These are phyloP conservation scores for Penicillium bovifimosum DNA, from an alignment of 495 filamentous ascomycete genomes.

Conservation along the genomic window DNA sequence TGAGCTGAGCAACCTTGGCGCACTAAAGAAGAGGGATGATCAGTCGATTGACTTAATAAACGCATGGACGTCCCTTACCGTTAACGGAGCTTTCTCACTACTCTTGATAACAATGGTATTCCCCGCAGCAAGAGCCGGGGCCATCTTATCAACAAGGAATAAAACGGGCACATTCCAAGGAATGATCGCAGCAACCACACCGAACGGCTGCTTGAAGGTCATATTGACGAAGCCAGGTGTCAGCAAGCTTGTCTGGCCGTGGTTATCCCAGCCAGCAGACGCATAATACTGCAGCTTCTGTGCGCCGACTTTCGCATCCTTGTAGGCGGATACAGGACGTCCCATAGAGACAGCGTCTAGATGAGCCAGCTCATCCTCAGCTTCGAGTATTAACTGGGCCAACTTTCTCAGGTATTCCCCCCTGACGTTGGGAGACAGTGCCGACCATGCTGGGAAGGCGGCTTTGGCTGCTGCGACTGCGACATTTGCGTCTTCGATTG, in stretches of 20 bases:
- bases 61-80: slow-evolving; percentile 22
- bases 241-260: slow-evolving; percentile 43
- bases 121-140: slow-evolving; percentile 50
- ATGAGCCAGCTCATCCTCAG: slow-evolving; percentile 43
- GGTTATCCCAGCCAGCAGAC: not conserved
- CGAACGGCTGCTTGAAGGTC: slow-evolving; percentile 28
- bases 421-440: slow-evolving; percentile 37
- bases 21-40: not conserved
- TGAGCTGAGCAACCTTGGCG: slow-evolving; percentile 29
- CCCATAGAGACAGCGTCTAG: slow-evolving; percentile 36
- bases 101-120: slow-evolving; percentile 54
- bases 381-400: slow-evolving; percentile 42
- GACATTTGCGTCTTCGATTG: slow-evolving; percentile 46
- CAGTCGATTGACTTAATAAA: not conserved
- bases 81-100: slow-evolving; percentile 53
- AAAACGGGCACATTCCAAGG: slow-evolving; percentile 30
- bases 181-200: slow-evolving; percentile 32
- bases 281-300: not conserved
- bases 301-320: slow-evolving; percentile 9
- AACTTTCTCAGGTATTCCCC: slow-evolving; percentile 47
- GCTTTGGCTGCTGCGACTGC: slow-evolving; percentile 55
- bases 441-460: slow-evolving; percentile 50
- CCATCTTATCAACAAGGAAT: slow-evolving; percentile 44
- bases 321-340: slow-evolving; percentile 24
- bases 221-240: slow-evolving; percentile 51